Percentiles rank a stretch among this genome's conserved stretches.
phyloP scores from a whole-genome alignment of 2,329 filamentous ascomycete species.

The Verticillium alfalfae region DNA sequence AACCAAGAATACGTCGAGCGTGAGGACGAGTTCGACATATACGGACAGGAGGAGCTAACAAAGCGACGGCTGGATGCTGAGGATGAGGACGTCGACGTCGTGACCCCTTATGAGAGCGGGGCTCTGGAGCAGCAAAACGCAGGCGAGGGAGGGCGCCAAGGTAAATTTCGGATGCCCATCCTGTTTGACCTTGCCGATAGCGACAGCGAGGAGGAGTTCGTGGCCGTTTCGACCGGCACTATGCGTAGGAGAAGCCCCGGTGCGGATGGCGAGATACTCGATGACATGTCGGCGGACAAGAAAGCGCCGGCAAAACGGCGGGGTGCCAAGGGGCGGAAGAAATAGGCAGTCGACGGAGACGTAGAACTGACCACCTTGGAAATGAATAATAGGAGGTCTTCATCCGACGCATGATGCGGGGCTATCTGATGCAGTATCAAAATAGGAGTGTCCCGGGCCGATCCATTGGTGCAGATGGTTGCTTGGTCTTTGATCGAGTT shows the following conservation, averaged over 20 bases:
- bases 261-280: slow-evolving; percentile 54
- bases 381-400: background rate
- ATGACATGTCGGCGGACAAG: slow-evolving; percentile 45
- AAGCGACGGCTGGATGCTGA: slow-evolving; percentile 85
- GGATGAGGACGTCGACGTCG: slow-evolving; percentile 88
- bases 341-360: slow-evolving; percentile 12
- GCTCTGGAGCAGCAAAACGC: slow-evolving; percentile 15
- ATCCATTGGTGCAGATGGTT: background rate
- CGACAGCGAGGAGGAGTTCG: slow-evolving; percentile 88
- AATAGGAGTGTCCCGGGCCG: background rate
- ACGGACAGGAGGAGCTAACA: slow-evolving; percentile 89
- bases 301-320: slow-evolving; percentile 35
- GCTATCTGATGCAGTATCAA: background rate
- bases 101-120: slow-evolving; percentile 60
- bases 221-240: slow-evolving; percentile 67
- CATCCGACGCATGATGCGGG: background rate
- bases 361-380: background rate
- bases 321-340: slow-evolving; percentile 36
- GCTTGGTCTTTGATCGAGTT: background rate
- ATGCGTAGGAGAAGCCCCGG: slow-evolving; percentile 83
- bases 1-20: slow-evolving; percentile 94
- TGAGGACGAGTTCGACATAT: slow-evolving; percentile 98
- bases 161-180: slow-evolving; percentile 83
- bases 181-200: slow-evolving; percentile 89
- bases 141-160: background rate